Percentiles rank a stretch among this genome's conserved stretches.
Conservation (phyloP, 108 stramenopile genomes). For the Fistulifera pelliculosa region DNA sequence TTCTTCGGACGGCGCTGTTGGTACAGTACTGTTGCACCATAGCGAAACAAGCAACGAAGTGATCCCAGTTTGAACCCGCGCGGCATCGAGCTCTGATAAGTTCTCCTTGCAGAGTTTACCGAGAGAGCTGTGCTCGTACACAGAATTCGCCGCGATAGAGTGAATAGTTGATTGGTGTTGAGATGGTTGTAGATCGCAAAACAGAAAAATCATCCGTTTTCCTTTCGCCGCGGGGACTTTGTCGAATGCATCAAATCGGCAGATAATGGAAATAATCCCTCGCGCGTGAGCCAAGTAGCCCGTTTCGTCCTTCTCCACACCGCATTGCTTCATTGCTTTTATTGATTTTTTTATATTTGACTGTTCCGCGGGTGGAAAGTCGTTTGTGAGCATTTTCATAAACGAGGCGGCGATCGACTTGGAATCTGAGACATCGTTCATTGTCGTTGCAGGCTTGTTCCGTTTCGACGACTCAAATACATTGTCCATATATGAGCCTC, state of each 20-base stretch:
- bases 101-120: conserved; percentile 16
- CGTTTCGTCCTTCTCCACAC: conserved; percentile 21
- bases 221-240: conserved; percentile 4
- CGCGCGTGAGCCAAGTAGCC: conserved; percentile 21
- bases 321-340: conserved; percentile 52
- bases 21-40: conserved; percentile 15
- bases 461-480: neutral
- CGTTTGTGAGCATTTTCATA: conserved; percentile 25
- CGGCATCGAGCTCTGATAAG: conserved; percentile 18
- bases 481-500: neutral
- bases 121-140: conserved; percentile 38
- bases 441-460: neutral
- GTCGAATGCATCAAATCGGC: conserved; percentile 12
- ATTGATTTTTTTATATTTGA: conserved; percentile 38
- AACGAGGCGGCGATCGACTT: conserved; percentile 28
- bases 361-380: conserved; percentile 35
- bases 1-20: neutral
- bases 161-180: conserved; percentile 33
- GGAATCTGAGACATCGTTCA: neutral
- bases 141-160: conserved; percentile 25
- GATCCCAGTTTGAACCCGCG: conserved; percentile 13
- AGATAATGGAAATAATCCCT: conserved; percentile 23
- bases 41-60: conserved; percentile 12
- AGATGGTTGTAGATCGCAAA: conserved; percentile 54
- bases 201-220: conserved; percentile 32